A percentile compares a stretch with the other conserved stretches of the same genome.
phyloP scores from a whole-genome alignment of 1,139 yeast genomes.

The Kurtzmaniella natalensis region DNA sequence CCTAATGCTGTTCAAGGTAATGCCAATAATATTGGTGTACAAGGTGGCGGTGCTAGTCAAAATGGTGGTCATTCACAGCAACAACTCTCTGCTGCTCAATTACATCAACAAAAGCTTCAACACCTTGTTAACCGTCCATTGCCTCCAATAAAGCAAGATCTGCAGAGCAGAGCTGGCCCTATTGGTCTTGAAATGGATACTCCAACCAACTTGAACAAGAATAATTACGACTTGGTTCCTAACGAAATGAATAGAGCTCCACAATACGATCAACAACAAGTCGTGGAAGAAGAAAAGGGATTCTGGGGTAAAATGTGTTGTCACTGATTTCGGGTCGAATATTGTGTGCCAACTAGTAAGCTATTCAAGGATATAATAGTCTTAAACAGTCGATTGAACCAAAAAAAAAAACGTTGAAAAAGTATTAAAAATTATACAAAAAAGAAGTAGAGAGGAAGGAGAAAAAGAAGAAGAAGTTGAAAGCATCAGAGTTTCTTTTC shows the following conservation, averaged over 20 bases:
- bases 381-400: no score
- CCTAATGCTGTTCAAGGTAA: slow-evolving; percentile 1
- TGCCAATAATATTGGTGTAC: slow-evolving; percentile 1
- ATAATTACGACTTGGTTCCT: slow-evolving; percentile 3
- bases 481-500: no score
- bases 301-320: slow-evolving; percentile 47
- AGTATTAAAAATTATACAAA: background rate
- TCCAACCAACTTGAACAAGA: slow-evolving; percentile 8
- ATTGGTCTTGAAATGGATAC: no score
- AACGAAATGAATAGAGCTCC: slow-evolving; percentile 14
- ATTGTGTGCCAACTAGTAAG: no score
- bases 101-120: slow-evolving; percentile 48
- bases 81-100: slow-evolving; percentile 39
- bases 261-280: slow-evolving; percentile 37
- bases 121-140: slow-evolving; percentile 49
- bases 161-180: slow-evolving; percentile 14
- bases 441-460: background rate
- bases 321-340: slow-evolving; percentile 19
- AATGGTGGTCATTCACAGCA: slow-evolving; percentile 20
- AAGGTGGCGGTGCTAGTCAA: slow-evolving; percentile 8
- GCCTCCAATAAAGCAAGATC: slow-evolving; percentile 48
- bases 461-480: background rate
- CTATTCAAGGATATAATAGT: no score
- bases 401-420: no score
- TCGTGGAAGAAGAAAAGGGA: slow-evolving; percentile 33